A percentile compares a stretch with the other conserved stretches of the same genome.
Evolutionary conservation across 768 basidiomycete species (phyloP).

Genomic region (Dendrothele bispora): DNA sequence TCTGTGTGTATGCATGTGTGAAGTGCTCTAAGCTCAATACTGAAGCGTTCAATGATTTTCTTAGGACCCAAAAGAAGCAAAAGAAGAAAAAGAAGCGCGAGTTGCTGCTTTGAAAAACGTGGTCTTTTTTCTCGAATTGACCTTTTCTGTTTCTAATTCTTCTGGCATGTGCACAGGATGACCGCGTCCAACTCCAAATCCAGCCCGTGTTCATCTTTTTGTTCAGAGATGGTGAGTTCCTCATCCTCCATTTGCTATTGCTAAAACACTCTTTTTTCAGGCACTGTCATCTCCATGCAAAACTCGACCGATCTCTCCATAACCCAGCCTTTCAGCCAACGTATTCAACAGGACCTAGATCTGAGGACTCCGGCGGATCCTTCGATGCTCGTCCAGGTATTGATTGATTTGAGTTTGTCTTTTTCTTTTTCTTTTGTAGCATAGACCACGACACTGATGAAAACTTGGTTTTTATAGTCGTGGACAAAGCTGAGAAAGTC

Average conservation of each 20-base stretch:
- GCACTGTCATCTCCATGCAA: slow-evolving; percentile 64
- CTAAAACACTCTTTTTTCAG: slow-evolving; percentile 27
- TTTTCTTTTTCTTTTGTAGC: background rate
- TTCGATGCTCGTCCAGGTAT: slow-evolving; percentile 64
- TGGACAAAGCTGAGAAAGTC: slow-evolving; percentile 67
- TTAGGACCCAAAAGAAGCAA: slow-evolving; percentile 1
- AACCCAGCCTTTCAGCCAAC: slow-evolving; percentile 56
- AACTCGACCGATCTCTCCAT: slow-evolving; percentile 44
- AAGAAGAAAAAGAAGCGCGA: slow-evolving; percentile 5
- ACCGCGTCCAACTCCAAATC: slow-evolving; percentile 57
- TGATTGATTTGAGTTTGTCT: slow-evolving; percentile 58
- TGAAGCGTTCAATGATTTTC: background rate
- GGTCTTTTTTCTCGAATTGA: no score
- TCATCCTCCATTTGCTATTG: background rate
- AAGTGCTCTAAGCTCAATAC: background rate
- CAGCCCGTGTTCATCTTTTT: slow-evolving; percentile 69
- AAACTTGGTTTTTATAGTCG: slow-evolving; percentile 38
- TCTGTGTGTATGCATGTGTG: background rate
- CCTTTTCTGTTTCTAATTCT: background rate
- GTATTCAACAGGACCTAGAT: slow-evolving; percentile 59
- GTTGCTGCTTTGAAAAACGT: no score
- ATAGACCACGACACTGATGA: no score
- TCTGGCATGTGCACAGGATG: slow-evolving; percentile 53
- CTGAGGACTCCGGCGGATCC: slow-evolving; percentile 65
- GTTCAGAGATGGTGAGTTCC: slow-evolving; percentile 54